Conservation (phyloP, 768 basidiomycete genomes). For the Kwoniella dendrophila region DNA sequence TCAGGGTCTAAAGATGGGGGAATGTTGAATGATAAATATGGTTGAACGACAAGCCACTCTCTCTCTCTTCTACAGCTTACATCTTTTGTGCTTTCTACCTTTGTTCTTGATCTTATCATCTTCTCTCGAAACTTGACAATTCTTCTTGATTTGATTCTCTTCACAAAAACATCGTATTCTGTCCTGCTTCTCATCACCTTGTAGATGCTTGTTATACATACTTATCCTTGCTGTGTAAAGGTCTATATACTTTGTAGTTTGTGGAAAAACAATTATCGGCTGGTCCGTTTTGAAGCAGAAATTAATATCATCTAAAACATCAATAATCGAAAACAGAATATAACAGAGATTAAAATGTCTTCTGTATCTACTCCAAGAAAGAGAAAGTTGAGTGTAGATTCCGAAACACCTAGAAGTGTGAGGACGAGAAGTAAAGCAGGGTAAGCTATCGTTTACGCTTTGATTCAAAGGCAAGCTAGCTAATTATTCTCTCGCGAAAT, state of each 20-base stretch:
- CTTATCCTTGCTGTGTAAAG: constrained; percentile 9
- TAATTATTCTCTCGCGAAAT: background rate
- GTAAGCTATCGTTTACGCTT: constrained; percentile 22
- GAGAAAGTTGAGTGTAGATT: constrained; percentile 26
- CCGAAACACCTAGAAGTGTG: constrained; percentile 7
- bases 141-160: constrained; percentile 5
- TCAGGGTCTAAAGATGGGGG: background rate
- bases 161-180: too few species aligned
- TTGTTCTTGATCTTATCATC: background rate
- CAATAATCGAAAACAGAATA: background rate
- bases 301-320: constrained; percentile 2
- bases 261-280: constrained; percentile 8
- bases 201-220: background rate
- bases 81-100: background rate
- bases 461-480: background rate
- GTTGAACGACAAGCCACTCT: constrained; percentile 13
- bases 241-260: background rate
- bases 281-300: constrained; percentile 16
- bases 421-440: constrained; percentile 27
- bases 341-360: constrained; percentile 20
- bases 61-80: background rate
- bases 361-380: constrained; percentile 35
- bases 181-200: constrained; percentile 3
- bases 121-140: constrained; percentile 1
- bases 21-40: background rate